Percentiles rank a stretch among this genome's conserved stretches.
phyloP scores from a whole-genome alignment of 2,329 filamentous ascomycete species.

The Alternaria consortialis region DNA sequence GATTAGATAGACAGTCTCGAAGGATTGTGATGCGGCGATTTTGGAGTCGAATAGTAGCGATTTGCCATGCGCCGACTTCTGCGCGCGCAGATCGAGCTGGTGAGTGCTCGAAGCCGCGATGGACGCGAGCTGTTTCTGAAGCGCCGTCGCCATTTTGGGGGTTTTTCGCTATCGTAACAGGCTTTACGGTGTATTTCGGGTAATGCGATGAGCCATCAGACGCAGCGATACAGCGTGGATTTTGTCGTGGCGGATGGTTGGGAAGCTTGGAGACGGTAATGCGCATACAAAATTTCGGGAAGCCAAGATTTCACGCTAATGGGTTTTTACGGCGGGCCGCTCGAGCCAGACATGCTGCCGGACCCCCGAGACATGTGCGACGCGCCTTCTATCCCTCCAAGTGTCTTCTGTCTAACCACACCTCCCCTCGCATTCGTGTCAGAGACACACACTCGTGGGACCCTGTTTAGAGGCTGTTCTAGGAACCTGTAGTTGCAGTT shows the following conservation, averaged over 20 bases:
- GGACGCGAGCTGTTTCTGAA: slow-evolving; percentile 92
- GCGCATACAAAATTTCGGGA: slow-evolving; percentile 29
- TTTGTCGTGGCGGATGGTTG: slow-evolving; percentile 29
- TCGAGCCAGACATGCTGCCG: slow-evolving; percentile 11
- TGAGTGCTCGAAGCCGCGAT: slow-evolving; percentile 91
- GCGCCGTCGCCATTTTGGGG: slow-evolving; percentile 73
- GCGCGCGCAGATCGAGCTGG: slow-evolving; percentile 89
- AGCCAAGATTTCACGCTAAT: slow-evolving; percentile 35
- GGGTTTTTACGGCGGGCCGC: slow-evolving; percentile 22
- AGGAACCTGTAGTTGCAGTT: neutral
- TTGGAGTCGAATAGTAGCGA: slow-evolving; percentile 92
- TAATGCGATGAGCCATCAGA: slow-evolving; percentile 37
- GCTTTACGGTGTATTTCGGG: neutral
- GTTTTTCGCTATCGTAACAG: neutral
- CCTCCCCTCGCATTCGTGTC: neutral
- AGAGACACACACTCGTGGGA: neutral
- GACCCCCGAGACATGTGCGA: slow-evolving; percentile 22
- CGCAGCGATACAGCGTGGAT: slow-evolving; percentile 24
- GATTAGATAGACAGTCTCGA: slow-evolving; percentile 85
- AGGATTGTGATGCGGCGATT: slow-evolving; percentile 86
- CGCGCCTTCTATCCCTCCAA: slow-evolving; percentile 17
- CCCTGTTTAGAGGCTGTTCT: neutral
- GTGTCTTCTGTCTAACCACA: neutral
- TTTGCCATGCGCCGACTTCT: slow-evolving; percentile 90
- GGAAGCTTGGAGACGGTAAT: slow-evolving; percentile 10